A percentile compares a stretch with the other conserved stretches of the same genome.
phyloP scores from a whole-genome alignment of 768 basidiomycete genomes.

The Trametes punicea region DNA sequence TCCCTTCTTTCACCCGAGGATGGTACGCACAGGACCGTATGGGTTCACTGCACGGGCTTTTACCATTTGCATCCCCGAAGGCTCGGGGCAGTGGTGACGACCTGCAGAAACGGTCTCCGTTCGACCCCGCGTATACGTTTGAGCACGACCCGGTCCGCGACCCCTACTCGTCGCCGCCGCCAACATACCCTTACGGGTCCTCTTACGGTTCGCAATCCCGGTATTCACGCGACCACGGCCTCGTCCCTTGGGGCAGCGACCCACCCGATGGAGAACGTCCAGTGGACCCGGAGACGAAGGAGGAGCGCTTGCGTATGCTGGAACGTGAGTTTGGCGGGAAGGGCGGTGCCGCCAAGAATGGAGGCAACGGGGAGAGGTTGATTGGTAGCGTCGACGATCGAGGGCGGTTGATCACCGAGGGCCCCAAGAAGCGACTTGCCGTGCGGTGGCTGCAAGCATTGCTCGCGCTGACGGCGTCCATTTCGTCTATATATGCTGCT shows the following conservation, averaged over 20 bases:
- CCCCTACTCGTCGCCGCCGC: constrained; percentile 28
- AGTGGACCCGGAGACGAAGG: constrained; percentile 52
- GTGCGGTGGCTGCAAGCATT: constrained; percentile 47
- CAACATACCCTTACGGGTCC: constrained; percentile 25
- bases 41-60: constrained; percentile 2
- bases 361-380: constrained; percentile 46
- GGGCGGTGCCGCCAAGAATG: constrained; percentile 24
- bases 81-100: constrained; percentile 17
- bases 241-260: constrained; percentile 54
- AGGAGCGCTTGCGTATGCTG: constrained; percentile 69
- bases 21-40: constrained; percentile 48
- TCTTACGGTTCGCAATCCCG: constrained; percentile 36
- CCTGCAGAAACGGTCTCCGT: constrained; percentile 27
- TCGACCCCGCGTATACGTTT: constrained; percentile 35
- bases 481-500: constrained; percentile 61
- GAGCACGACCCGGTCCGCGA: constrained; percentile 28
- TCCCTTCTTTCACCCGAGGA: constrained; percentile 59
- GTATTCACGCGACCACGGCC: constrained; percentile 31
- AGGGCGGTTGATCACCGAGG: constrained; percentile 58
- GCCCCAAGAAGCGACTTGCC: constrained; percentile 56
- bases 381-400: constrained; percentile 58
- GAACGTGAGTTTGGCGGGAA: constrained; percentile 61
- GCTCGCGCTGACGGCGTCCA: constrained; percentile 48
- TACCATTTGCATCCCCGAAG: constrained; percentile 7
- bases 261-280: constrained; percentile 41